A percentile compares a stretch with the other conserved stretches of the same genome.
Evolutionary conservation across 768 basidiomycete genomes (phyloP).

Genomic region (Boletus rubescentipes): DNA sequence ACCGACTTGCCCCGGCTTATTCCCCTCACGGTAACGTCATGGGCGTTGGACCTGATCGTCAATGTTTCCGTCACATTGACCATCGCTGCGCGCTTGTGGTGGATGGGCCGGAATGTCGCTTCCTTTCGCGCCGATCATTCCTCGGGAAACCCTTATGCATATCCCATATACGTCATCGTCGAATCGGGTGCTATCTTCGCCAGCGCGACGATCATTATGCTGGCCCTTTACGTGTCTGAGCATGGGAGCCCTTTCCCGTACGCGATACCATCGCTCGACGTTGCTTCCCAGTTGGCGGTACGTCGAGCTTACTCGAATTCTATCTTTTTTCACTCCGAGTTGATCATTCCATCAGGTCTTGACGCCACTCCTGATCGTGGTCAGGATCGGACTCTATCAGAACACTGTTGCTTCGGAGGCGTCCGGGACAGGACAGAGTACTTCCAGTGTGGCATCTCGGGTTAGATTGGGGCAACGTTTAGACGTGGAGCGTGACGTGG

Average conservation of each 20-base stretch:
- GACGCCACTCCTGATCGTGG: constrained; percentile 19
- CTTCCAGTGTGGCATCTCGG: neutral
- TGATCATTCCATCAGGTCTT: constrained; percentile 4
- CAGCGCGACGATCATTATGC: constrained; percentile 15
- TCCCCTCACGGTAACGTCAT: constrained; percentile 11
- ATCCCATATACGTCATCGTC: constrained; percentile 4
- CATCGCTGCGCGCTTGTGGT: constrained; percentile 7
- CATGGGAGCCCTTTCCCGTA: constrained; percentile 9
- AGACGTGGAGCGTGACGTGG: neutral
- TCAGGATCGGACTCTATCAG: constrained; percentile 12
- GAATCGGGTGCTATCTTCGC: neutral
- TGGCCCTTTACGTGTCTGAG: constrained; percentile 13
- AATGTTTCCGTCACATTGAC: constrained; percentile 23
- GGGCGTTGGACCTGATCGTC: constrained; percentile 22
- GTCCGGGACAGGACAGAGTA: neutral
- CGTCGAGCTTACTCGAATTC: neutral
- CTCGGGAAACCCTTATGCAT: constrained; percentile 7
- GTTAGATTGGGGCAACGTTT: neutral
- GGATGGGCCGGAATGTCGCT: constrained; percentile 6
- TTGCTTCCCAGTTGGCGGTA: constrained; percentile 21
- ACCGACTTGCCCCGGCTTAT: constrained; percentile 3
- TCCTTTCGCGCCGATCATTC: constrained; percentile 2
- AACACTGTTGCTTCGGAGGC: neutral
- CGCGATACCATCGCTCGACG: constrained; percentile 14
- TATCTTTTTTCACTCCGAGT: neutral